Conservation (phyloP, 2,329 filamentous ascomycete species). For the Sporothrix brasiliensis region DNA sequence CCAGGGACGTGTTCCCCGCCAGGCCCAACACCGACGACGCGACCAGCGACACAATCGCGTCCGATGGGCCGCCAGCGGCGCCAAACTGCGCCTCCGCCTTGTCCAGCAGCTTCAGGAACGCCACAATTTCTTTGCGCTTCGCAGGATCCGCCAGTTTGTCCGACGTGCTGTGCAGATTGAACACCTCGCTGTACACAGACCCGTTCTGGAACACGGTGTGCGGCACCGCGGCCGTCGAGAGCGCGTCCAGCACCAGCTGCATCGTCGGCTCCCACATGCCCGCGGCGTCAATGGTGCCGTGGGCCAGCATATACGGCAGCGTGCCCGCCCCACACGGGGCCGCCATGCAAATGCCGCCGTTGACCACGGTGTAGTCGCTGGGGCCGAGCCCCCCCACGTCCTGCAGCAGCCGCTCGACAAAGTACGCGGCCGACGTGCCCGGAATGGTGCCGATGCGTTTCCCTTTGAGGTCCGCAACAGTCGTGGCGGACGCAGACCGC, state of each 20-base stretch:
- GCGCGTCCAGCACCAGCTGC: constrained; percentile 40
- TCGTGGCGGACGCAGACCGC: constrained; percentile 37
- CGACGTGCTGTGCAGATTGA: constrained; percentile 42
- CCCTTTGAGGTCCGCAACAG: constrained; percentile 41
- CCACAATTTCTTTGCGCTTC: constrained; percentile 41
- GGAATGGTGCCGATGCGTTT: constrained; percentile 43
- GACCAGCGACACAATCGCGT: constrained; percentile 38
- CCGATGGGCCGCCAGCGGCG: constrained; percentile 33
- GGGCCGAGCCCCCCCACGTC: constrained; percentile 38
- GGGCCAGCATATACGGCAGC: constrained; percentile 40
- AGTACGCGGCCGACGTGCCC: constrained; percentile 43
- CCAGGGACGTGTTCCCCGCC: constrained; percentile 33
- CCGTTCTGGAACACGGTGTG: constrained; percentile 41
- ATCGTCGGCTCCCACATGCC: constrained; percentile 45
- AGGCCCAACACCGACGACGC: constrained; percentile 39
- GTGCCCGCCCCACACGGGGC: constrained; percentile 41
- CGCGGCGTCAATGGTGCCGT: constrained; percentile 41
- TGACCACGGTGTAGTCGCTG: constrained; percentile 41
- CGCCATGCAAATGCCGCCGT: constrained; percentile 40
- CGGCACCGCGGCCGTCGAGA: constrained; percentile 36
- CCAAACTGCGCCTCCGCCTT: constrained; percentile 41
- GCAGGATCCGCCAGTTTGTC: constrained; percentile 41
- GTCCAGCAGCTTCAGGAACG: constrained; percentile 41
- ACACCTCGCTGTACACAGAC: constrained; percentile 43
- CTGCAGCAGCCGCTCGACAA: constrained; percentile 41